A percentile compares a stretch with the other conserved stretches of the same genome.
phyloP scores from a whole-genome alignment of 1,139 yeast species.

The Blastobotrys buckinghamii region DNA sequence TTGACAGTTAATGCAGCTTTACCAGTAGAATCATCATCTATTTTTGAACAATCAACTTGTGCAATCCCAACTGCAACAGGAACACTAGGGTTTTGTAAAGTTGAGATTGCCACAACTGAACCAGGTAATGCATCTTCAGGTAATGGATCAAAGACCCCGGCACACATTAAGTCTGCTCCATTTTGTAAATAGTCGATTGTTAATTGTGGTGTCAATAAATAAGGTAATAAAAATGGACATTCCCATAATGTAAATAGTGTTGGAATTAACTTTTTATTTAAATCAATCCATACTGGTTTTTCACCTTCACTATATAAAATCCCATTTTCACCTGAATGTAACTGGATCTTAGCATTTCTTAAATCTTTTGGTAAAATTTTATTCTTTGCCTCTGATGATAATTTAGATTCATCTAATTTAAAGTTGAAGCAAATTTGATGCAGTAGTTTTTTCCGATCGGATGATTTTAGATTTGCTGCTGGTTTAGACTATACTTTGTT shows the following conservation, averaged over 20 bases:
- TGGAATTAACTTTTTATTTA: conserved; percentile 55
- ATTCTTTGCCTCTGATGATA: conserved; percentile 44
- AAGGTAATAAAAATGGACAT: conserved; percentile 59
- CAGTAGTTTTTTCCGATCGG: conserved; percentile 66
- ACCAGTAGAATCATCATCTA: conserved; percentile 31
- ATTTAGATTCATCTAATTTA: conserved; percentile 40
- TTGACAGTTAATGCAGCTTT: conserved; percentile 36
- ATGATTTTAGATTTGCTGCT: conserved; percentile 69
- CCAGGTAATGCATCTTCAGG: conserved; percentile 46
- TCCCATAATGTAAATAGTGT: conserved; percentile 70
- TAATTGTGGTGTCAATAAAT: conserved; percentile 62
- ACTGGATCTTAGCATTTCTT: conserved; percentile 61
- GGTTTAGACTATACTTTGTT: conserved; percentile 41
- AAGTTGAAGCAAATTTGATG: conserved; percentile 43
- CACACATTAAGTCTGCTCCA: conserved; percentile 90
- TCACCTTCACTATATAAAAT: conserved; percentile 56
- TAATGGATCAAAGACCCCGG: conserved; percentile 75
- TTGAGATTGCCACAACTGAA: conserved; percentile 65
- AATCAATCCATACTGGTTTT: conserved; percentile 66
- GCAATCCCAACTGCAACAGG: conserved; percentile 74
- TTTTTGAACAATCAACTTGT: conserved; percentile 41
- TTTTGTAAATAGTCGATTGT: conserved; percentile 59
- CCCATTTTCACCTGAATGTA: conserved; percentile 52
- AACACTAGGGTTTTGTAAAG: conserved; percentile 53
- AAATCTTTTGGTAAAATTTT: conserved; percentile 53